Evolutionary conservation across 192 early-diverging fungal genomes (phyloP).

Genomic region (Coemansia interrupta): DNA sequence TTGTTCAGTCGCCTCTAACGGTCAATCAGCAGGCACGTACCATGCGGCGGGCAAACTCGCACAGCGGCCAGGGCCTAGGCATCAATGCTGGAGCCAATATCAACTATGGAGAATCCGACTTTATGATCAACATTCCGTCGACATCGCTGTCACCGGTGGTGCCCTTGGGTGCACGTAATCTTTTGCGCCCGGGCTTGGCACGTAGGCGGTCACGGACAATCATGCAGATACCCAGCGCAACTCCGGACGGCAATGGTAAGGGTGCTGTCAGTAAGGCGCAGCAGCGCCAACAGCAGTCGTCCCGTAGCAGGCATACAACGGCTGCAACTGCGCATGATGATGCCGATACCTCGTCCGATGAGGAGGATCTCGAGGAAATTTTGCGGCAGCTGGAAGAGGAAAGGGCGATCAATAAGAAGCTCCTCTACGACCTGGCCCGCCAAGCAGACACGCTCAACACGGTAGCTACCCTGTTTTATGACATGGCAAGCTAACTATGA

Average conservation of each 20-base stretch:
- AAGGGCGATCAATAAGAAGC: conserved; percentile 16
- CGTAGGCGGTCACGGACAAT: conserved; percentile 23
- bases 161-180: conserved; percentile 2
- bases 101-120: conserved; percentile 14
- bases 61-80: neutral
- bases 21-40: neutral
- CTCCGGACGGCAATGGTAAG: neutral
- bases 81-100: neutral
- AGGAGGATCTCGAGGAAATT: conserved; percentile 3
- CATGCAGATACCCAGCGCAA: neutral
- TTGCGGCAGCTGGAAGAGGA: conserved; percentile 24
- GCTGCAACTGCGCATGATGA: neutral
- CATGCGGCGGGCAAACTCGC: conserved; percentile 7
- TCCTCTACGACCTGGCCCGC: conserved; percentile 27
- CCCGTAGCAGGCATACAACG: neutral
- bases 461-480: conserved; percentile 13
- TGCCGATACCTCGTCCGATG: neutral
- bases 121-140: conserved; percentile 46
- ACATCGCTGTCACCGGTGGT: conserved; percentile 46
- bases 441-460: conserved; percentile 8
- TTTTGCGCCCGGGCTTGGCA: neutral
- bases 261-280: too few species aligned
- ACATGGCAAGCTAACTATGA: neutral
- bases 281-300: neutral
- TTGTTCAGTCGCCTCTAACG: too few species aligned